A percentile compares a stretch with the other conserved stretches of the same genome.
Conservation (phyloP, 1,284 basidiomycete genomes). For the Fereydounia khargensis region DNA sequence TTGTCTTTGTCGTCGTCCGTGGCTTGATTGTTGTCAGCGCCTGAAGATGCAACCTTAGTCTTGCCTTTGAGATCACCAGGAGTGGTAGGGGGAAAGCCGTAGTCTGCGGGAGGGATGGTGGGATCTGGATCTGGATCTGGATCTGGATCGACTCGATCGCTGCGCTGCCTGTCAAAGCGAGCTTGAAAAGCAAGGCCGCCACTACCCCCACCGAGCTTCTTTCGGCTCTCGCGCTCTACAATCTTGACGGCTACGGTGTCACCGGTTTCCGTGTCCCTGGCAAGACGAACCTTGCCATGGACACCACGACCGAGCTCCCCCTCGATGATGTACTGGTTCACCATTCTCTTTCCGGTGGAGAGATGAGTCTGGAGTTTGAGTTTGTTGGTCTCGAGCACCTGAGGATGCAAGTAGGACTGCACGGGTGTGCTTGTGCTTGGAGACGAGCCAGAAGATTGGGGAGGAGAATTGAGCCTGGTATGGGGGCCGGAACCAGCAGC, state of each 20-base stretch:
- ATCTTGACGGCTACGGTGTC: slow-evolving; percentile 55
- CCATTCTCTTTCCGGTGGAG: slow-evolving; percentile 51
- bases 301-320: slow-evolving; percentile 53
- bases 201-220: slow-evolving; percentile 38
- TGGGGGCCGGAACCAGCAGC: slow-evolving; percentile 7
- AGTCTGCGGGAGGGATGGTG: background rate
- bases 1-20: slow-evolving; percentile 9
- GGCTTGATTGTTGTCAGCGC: too few species aligned
- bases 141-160: slow-evolving; percentile 1
- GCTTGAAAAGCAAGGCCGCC: slow-evolving; percentile 11
- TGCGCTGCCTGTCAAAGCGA: slow-evolving; percentile 7
- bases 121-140: too few species aligned
- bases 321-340: slow-evolving; percentile 56
- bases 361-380: slow-evolving; percentile 49
- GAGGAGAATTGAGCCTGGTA: slow-evolving; percentile 21
- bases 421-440: slow-evolving; percentile 10
- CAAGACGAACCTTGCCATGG: slow-evolving; percentile 52
- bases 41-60: too few species aligned
- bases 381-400: slow-evolving; percentile 46
- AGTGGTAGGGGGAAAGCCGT: background rate
- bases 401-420: slow-evolving; percentile 11
- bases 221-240: slow-evolving; percentile 48
- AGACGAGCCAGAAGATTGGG: slow-evolving; percentile 21
- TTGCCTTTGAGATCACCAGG: background rate
- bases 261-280: slow-evolving; percentile 46